Evolutionary conservation across 768 basidiomycete species (phyloP).

Genomic region (Boletus coccyginus): DNA sequence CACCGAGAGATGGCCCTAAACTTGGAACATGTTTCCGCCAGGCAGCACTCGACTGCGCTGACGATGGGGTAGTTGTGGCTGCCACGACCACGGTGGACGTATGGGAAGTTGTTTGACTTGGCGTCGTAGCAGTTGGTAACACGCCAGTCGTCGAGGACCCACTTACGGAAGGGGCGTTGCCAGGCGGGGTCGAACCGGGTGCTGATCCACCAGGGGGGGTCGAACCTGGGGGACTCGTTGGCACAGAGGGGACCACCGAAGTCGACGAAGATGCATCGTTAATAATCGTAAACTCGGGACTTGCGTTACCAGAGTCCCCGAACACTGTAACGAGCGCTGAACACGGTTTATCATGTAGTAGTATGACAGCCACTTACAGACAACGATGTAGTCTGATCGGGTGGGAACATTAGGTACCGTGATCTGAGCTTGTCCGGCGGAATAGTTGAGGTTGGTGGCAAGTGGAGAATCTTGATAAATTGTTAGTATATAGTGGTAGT

Average conservation of each 20-base stretch:
- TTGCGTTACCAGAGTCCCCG: slow-evolving; percentile 42
- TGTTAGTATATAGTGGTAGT: slow-evolving; percentile 5
- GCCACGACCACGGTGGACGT: slow-evolving; percentile 8
- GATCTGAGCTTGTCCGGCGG: slow-evolving; percentile 31
- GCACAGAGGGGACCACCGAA: slow-evolving; percentile 5
- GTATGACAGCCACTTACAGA: slow-evolving; percentile 27
- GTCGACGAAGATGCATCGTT: slow-evolving; percentile 54
- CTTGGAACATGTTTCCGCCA: slow-evolving; percentile 22
- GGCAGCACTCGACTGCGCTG: slow-evolving; percentile 23
- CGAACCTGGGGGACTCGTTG: slow-evolving; percentile 3
- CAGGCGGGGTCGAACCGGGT: not conserved
- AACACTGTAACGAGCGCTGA: slow-evolving; percentile 27
- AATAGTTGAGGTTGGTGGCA: slow-evolving; percentile 33
- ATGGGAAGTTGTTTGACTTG: not conserved
- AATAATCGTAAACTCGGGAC: slow-evolving; percentile 41
- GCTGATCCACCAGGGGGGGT: not conserved
- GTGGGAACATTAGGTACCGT: slow-evolving; percentile 35
- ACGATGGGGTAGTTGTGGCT: not conserved
- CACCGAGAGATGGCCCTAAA: slow-evolving; percentile 11
- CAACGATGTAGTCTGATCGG: slow-evolving; percentile 34
- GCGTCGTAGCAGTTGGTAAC: not conserved
- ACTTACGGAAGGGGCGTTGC: not conserved
- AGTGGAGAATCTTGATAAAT: slow-evolving; percentile 31
- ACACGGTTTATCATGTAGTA: not conserved
- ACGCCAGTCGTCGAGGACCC: not conserved